Percentiles rank a stretch among this genome's conserved stretches.
Conservation (phyloP, 75 land plant species). For the Chamaecyparis obtusa region DNA sequence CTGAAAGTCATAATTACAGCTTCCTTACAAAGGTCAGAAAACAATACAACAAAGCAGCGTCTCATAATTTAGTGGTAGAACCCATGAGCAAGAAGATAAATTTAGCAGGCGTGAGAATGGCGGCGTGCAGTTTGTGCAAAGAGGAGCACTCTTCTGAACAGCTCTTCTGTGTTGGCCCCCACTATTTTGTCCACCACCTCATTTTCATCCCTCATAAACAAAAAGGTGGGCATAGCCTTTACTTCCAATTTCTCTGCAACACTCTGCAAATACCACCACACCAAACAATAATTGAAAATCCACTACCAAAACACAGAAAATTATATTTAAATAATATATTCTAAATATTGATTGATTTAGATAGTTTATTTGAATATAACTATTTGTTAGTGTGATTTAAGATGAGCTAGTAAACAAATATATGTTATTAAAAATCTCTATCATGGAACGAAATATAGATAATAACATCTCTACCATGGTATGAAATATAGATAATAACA, state of each 20-base stretch:
- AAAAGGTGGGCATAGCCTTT: constrained; percentile 65
- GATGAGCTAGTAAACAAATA: too few species aligned
- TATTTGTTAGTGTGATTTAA: too few species aligned
- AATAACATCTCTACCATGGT: too few species aligned
- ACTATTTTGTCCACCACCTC: constrained; percentile 30
- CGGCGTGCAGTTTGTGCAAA: constrained; percentile 5
- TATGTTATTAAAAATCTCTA: too few species aligned
- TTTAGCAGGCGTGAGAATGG: background rate
- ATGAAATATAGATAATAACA: background rate
- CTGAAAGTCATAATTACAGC: too few species aligned
- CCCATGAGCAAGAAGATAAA: background rate
- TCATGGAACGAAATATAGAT: background rate
- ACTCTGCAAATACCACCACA: constrained; percentile 8
- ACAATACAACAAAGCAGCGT: too few species aligned
- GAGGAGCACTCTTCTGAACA: constrained; percentile 36
- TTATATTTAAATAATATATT: too few species aligned
- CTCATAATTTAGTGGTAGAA: too few species aligned
- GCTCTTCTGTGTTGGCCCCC: constrained; percentile 60
- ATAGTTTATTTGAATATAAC: too few species aligned
- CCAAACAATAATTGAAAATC: background rate
- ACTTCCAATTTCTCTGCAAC: constrained; percentile 48
- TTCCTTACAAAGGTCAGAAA: background rate
- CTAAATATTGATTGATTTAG: too few species aligned
- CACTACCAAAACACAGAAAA: background rate
- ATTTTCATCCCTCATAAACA: constrained; percentile 24